These are phyloP conservation scores for Aureobasidium sp. DNA, from an alignment of 2,329 filamentous ascomycete genomes.

Conservation along the genomic window DNA sequence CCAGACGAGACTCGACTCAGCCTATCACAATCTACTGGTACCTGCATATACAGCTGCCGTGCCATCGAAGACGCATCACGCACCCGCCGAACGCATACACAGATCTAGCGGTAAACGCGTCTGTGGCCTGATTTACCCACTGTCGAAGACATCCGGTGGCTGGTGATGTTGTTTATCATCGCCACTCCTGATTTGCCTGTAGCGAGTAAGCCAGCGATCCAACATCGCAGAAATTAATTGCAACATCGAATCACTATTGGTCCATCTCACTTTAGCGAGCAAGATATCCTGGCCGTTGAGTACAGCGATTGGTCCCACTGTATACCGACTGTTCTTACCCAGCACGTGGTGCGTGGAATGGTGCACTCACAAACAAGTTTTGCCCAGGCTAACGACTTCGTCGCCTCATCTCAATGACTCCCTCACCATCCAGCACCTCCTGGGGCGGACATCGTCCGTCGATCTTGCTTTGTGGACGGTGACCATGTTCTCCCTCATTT, in stretches of 20 bases:
- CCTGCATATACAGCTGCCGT: neutral
- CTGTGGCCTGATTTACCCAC: neutral
- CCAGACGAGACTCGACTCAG: neutral
- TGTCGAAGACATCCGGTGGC: neutral
- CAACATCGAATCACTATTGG: neutral
- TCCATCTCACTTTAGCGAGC: neutral
- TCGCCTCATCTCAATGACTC: neutral
- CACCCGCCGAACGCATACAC: neutral
- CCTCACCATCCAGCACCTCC: neutral
- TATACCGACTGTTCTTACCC: neutral
- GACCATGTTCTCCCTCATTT: neutral
- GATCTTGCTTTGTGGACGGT: neutral
- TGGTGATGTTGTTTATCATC: neutral
- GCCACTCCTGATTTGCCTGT: neutral
- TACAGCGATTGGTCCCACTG: neutral
- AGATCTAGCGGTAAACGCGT: conserved; percentile 4
- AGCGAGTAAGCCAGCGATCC: no score
- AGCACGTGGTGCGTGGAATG: neutral
- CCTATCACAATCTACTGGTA: neutral
- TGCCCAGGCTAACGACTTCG: neutral
- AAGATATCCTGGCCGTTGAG: neutral
- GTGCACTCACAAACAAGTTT: neutral
- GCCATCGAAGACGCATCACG: neutral
- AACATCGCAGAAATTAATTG: neutral
- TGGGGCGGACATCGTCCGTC: neutral